phyloP scores from a whole-genome alignment of 768 basidiomycete species.

The Lactarius vividus region DNA sequence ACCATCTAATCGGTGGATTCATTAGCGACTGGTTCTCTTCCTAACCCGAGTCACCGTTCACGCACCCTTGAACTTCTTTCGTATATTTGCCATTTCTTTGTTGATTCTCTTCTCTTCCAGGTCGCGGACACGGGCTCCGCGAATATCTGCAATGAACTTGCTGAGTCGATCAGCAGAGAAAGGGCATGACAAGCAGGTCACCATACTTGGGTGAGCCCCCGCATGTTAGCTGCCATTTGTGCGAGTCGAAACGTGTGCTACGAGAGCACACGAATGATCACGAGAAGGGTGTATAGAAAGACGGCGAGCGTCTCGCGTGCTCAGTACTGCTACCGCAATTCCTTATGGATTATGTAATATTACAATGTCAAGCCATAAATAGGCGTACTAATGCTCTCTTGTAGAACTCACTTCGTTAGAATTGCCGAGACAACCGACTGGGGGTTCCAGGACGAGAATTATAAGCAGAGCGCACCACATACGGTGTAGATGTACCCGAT shows the following conservation, averaged over 20 bases:
- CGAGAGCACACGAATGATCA: background rate
- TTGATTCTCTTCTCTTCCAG: slow-evolving; percentile 98
- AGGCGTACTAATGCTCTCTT: background rate
- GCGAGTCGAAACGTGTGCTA: background rate
- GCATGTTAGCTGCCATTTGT: slow-evolving; percentile 85
- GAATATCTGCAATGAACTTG: slow-evolving; percentile 98
- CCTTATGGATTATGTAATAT: background rate
- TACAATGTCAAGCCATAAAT: background rate
- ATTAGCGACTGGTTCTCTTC: slow-evolving; percentile 1
- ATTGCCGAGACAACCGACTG: slow-evolving; percentile 48
- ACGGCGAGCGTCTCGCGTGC: background rate
- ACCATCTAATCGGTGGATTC: slow-evolving; percentile 50
- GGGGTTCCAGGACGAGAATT: slow-evolving; percentile 65
- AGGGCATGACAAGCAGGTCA: background rate
- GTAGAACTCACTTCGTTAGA: slow-evolving; percentile 27
- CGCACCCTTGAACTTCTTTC: slow-evolving; percentile 96
- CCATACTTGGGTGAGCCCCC: slow-evolving; percentile 86
- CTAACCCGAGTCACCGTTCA: background rate
- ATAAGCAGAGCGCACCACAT: slow-evolving; percentile 40
- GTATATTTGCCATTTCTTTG: slow-evolving; percentile 99
- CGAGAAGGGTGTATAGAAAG: slow-evolving; percentile 5
- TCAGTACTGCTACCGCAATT: background rate
- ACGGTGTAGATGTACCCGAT: slow-evolving; percentile 63
- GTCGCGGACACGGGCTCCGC: slow-evolving; percentile 93
- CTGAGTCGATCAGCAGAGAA: slow-evolving; percentile 19